Conservation (phyloP, 1,284 basidiomycete genomes). For the Athelia sp. region DNA sequence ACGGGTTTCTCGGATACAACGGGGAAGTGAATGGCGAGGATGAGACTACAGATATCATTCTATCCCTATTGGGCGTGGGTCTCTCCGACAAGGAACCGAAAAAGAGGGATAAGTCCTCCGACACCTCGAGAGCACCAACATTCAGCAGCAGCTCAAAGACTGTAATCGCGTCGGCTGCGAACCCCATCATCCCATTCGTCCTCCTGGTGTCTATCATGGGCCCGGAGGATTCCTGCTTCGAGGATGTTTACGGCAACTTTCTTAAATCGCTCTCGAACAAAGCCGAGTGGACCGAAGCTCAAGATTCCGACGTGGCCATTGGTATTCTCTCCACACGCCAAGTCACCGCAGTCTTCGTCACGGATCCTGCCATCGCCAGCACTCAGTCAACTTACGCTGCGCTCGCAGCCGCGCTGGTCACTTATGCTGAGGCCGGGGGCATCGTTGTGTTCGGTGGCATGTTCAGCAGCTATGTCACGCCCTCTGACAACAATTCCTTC, state of each 20-base stretch:
- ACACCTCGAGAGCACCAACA: not conserved
- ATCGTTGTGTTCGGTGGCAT: conserved; percentile 26
- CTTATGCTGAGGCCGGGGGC: conserved; percentile 29
- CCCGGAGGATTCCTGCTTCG: not conserved
- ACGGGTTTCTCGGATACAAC: not conserved
- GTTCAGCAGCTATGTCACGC: conserved; percentile 23
- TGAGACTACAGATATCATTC: not conserved
- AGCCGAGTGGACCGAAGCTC: not conserved
- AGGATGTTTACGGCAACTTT: not conserved
- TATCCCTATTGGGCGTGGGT: not conserved
- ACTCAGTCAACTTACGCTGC: conserved; percentile 9
- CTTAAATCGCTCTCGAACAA: not conserved
- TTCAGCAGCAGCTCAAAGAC: too few relatives aligned
- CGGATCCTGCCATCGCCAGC: not conserved
- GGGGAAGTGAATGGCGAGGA: not conserved
- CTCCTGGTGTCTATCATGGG: not conserved
- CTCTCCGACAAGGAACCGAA: too few relatives aligned
- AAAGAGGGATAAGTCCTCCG: not conserved
- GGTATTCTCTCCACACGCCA: not conserved
- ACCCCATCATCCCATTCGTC: too few relatives aligned
- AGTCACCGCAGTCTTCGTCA: not conserved
- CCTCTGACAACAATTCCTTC: conserved; percentile 19
- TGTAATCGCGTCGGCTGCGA: too few relatives aligned
- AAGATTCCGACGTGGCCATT: not conserved
- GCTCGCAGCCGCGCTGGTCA: conserved; percentile 21